Percentiles rank a stretch among this genome's conserved stretches.
Evolutionary conservation across 768 basidiomycete species (phyloP).

Genomic region (Holtermanniella nyarrowii): DNA sequence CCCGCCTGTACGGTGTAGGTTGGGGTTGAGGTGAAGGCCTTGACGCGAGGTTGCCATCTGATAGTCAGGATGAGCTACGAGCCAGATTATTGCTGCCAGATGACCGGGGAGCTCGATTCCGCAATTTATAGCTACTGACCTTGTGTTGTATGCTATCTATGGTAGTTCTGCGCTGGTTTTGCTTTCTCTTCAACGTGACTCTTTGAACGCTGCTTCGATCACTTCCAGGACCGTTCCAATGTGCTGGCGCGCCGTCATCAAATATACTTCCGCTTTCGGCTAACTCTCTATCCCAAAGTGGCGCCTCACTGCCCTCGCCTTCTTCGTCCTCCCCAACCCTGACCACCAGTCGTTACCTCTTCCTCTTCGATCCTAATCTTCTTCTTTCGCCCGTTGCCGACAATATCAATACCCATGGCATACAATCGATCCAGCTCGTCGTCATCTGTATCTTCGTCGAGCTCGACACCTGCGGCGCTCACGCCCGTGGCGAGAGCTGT

Average conservation of each 20-base stretch:
- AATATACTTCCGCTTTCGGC: constrained; percentile 2
- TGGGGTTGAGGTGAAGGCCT: constrained; percentile 40
- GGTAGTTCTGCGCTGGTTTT: too few species aligned
- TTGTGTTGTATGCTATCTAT: too few species aligned
- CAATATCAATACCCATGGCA: constrained; percentile 27
- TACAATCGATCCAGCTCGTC: constrained; percentile 34
- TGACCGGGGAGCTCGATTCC: too few species aligned
- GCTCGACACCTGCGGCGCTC: constrained; percentile 8
- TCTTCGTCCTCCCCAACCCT: constrained; percentile 32
- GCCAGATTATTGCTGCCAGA: too few species aligned
- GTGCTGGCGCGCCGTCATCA: neutral
- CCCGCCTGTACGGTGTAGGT: constrained; percentile 7
- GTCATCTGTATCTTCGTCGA: constrained; percentile 17
- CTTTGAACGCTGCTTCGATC: too few species aligned
- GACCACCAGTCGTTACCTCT: constrained; percentile 30
- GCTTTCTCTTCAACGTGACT: too few species aligned
- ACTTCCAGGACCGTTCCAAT: too few species aligned
- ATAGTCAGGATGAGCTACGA: too few species aligned
- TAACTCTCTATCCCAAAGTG: constrained; percentile 2
- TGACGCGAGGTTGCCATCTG: constrained; percentile 22
- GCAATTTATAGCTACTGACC: too few species aligned
- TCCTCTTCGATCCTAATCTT: constrained; percentile 20
- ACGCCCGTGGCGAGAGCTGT: constrained; percentile 9
- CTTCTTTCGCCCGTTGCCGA: constrained; percentile 10
- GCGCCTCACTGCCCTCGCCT: constrained; percentile 12